Evolutionary conservation across 73 alveolate genomes (phyloP).

Genomic region (Tetrahymena borealis): DNA sequence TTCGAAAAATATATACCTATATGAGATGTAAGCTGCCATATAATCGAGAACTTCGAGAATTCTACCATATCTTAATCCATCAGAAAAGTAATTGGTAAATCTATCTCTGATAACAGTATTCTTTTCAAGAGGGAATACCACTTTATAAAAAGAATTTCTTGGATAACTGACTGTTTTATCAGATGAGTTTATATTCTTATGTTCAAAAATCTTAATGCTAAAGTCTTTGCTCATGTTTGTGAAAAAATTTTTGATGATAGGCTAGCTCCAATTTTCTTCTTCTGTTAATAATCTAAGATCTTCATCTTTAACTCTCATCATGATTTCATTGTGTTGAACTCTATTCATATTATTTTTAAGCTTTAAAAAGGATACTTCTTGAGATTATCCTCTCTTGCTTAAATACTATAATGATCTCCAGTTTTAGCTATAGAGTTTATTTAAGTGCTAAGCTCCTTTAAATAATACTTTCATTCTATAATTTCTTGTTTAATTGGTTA

Average conservation of each 20-base stretch:
- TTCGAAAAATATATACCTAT: no score
- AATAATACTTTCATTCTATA: not conserved
- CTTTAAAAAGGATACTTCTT: not conserved
- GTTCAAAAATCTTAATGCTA: not conserved
- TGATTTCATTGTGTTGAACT: not conserved
- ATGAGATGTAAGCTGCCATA: conserved; percentile 5
- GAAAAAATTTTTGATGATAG: not conserved
- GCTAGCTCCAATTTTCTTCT: not conserved
- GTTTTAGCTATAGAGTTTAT: no score
- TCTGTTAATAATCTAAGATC: not conserved
- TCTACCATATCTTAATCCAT: conserved; percentile 28
- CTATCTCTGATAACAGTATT: not conserved
- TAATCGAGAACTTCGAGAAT: conserved; percentile 27
- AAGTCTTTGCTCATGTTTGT: not conserved
- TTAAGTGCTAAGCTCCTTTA: not conserved
- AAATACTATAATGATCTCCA: no score
- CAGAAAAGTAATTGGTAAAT: not conserved
- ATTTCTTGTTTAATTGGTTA: not conserved
- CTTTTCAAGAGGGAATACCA: not conserved
- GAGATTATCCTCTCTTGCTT: not conserved
- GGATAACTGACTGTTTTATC: not conserved
- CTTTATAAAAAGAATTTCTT: not conserved
- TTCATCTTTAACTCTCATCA: not conserved
- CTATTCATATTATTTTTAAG: not conserved
- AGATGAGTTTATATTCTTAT: not conserved